Evolutionary conservation across 768 basidiomycete species (phyloP), one percentile per base, ranked within the genome.

Genomic region (Macrolepiota albuminosa): DNA sequence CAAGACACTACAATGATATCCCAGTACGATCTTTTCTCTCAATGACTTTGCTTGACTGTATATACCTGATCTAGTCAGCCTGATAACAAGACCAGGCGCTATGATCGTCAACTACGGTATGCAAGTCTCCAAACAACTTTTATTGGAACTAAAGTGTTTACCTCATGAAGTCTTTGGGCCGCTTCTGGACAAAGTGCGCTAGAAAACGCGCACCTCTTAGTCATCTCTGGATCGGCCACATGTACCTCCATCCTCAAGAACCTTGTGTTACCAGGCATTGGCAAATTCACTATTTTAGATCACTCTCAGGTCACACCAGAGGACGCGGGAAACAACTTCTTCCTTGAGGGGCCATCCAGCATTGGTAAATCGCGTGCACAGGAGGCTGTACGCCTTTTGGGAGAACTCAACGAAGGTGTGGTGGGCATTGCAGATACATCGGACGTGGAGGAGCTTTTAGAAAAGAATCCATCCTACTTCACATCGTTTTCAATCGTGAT

Each of bases 271-370:
- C 97, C 97, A 2, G 96, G 96, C 8, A 86, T 98, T 64, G 93
- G 95, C n/a, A 85, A 91, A 69, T 98, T 97, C 71, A 96, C 95
- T 51, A 84, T 98, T 70, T 83, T 97, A 60, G 94, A 95, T 68
- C 74, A 82, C 26, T 69, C 73, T 2, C 57, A 71, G 42, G 87
- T 88, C 33, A 79, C 85, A 0, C 79, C 85, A 1, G 82, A 86
- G 58, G 95, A 98, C 66, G 86, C 93, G 0, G 95, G 95, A 0
- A 93, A 94, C 78, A 98, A 98, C 76, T 99, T 99, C 78, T 99
- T 98, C 76, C 78, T 99, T 29, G 84, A 89, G 43, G 89, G 86
- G 0, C 72, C 75, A 4, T 74, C 83, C n/a, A 91, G 88, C 66
- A 79, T 98, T 48, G 93, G 93, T 6, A 88, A 87, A 70, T 79